Evolutionary conservation across 2,329 filamentous ascomycete species (phyloP).

Genomic region (Cladophialophora exuberans): DNA sequence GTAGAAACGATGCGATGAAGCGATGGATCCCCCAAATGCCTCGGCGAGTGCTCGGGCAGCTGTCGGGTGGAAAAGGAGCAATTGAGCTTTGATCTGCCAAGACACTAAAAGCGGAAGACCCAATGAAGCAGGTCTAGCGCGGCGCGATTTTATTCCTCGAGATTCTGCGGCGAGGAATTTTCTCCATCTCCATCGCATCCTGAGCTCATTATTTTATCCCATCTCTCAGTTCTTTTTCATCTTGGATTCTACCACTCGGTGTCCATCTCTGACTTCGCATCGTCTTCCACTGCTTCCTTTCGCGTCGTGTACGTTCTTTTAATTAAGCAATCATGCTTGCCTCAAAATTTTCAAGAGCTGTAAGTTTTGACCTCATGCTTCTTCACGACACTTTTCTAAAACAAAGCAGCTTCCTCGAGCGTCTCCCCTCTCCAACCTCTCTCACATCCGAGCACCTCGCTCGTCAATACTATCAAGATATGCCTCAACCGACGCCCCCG

Average conservation of each 20-base stretch:
- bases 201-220: slow-evolving; percentile 21
- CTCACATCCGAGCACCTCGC: slow-evolving; percentile 70
- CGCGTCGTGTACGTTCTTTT: slow-evolving; percentile 35
- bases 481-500: slow-evolving; percentile 68
- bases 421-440: slow-evolving; percentile 68
- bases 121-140: not conserved
- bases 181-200: slow-evolving; percentile 10
- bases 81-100: too few relatives aligned
- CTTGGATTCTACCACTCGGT: slow-evolving; percentile 20
- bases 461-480: slow-evolving; percentile 75
- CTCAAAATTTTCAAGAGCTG: slow-evolving; percentile 73
- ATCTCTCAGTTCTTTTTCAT: slow-evolving; percentile 38
- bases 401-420: slow-evolving; percentile 73
- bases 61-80: too few relatives aligned
- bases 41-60: too few relatives aligned
- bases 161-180: slow-evolving; percentile 8
- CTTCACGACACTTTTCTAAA: slow-evolving; percentile 19
- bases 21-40: too few relatives aligned
- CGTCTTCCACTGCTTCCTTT: slow-evolving; percentile 29
- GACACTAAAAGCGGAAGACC: too few relatives aligned
- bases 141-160: slow-evolving; percentile 1
- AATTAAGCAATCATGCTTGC: slow-evolving; percentile 59
- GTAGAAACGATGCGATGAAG: not conserved
- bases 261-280: slow-evolving; percentile 9
- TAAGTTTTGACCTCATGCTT: slow-evolving; percentile 53